These are phyloP conservation scores for Pisolithus orientalis DNA, from an alignment of 768 basidiomycete species.

Conservation along the genomic window DNA sequence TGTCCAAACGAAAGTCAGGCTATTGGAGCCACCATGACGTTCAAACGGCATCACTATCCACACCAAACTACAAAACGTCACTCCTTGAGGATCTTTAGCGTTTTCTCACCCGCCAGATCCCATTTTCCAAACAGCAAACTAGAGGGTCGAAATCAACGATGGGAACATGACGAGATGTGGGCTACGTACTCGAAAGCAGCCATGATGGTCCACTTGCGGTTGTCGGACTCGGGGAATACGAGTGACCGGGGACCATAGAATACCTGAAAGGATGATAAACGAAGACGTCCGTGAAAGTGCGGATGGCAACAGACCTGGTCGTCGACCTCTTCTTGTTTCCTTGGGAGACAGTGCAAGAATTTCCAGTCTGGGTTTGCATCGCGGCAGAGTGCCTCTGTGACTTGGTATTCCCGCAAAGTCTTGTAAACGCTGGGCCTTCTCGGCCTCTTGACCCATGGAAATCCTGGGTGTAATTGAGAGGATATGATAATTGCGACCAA, in stretches of 20 bases:
- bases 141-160: neutral
- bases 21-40: slow-evolving; percentile 8
- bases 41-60: too few relatives aligned
- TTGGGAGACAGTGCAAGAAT: slow-evolving; percentile 93
- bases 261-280: slow-evolving; percentile 42
- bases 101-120: slow-evolving; percentile 25
- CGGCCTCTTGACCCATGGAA: slow-evolving; percentile 97
- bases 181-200: slow-evolving; percentile 76
- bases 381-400: slow-evolving; percentile 81
- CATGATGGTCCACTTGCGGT: slow-evolving; percentile 96
- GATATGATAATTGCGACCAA: too few relatives aligned
- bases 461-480: slow-evolving; percentile 50
- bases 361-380: slow-evolving; percentile 84
- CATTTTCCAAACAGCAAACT: slow-evolving; percentile 43
- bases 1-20: too few relatives aligned
- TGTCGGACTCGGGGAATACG: slow-evolving; percentile 92
- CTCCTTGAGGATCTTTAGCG: slow-evolving; percentile 6
- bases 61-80: neutral
- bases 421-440: slow-evolving; percentile 76
- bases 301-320: slow-evolving; percentile 60
- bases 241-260: slow-evolving; percentile 91
- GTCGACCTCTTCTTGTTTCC: slow-evolving; percentile 90
- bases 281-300: neutral
- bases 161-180: neutral
- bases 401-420: slow-evolving; percentile 90